Conservation (phyloP, 1,284 basidiomycete species). For the Ganoderma lucidum region DNA sequence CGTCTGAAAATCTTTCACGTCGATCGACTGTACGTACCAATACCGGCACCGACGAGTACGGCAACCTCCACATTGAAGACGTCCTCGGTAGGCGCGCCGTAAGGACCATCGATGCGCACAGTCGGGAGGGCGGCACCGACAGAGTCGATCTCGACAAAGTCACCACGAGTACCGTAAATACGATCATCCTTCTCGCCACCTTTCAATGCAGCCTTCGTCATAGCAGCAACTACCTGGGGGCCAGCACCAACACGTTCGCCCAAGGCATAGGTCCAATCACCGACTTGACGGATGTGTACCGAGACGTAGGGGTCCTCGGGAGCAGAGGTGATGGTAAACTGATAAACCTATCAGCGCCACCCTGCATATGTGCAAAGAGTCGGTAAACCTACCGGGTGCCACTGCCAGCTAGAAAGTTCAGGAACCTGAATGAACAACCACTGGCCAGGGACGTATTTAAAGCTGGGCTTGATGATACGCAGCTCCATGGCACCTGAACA, state of each 20-base stretch:
- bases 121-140: slow-evolving; percentile 63
- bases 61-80: slow-evolving; percentile 89
- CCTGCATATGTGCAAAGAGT: background rate
- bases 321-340: slow-evolving; percentile 94
- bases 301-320: slow-evolving; percentile 92
- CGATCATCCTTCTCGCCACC: slow-evolving; percentile 69
- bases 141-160: slow-evolving; percentile 81
- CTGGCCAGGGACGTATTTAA: slow-evolving; percentile 90
- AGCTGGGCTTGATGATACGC: slow-evolving; percentile 86
- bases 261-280: slow-evolving; percentile 85
- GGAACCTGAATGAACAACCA: slow-evolving; percentile 92
- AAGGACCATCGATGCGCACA: slow-evolving; percentile 88
- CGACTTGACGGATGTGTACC: slow-evolving; percentile 90
- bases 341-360: slow-evolving; percentile 21
- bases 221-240: slow-evolving; percentile 73
- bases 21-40: slow-evolving; percentile 60
- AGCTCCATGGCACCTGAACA: slow-evolving; percentile 83
- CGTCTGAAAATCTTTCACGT: slow-evolving; percentile 4
- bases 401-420: slow-evolving; percentile 83
- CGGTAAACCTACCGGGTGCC: slow-evolving; percentile 79
- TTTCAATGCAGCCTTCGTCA: slow-evolving; percentile 79
- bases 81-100: slow-evolving; percentile 90
- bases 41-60: slow-evolving; percentile 88
- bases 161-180: slow-evolving; percentile 60
- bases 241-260: slow-evolving; percentile 86